Base-by-base conservation (phyloP, 176 grass and related monocot species). In the Urochloa ruziziensis region DNA sequence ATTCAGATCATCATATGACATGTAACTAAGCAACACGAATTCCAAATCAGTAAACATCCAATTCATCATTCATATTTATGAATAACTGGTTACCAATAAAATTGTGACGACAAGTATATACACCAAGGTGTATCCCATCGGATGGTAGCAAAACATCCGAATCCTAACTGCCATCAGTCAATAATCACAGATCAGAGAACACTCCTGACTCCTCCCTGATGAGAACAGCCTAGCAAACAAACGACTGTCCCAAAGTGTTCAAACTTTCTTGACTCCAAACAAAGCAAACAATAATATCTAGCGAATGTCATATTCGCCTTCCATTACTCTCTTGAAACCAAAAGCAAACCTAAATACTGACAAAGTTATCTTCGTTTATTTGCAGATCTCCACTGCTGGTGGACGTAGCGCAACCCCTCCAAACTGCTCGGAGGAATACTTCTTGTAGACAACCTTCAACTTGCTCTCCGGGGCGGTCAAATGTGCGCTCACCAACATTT, bases 391-490 rank as follows among this genome's bases (percentile, higher is more conserved):
- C 10, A 40, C 28, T 46, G 91, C 92, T 0, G 90, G 75, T 67
- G 84, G 82, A 73, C 86, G 77, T n/a, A 92, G 78, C 13, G 93
- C 91, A 1, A 98, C 96, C 11, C 46, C 82, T 84, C 93, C 91
- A 18, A 89, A 84, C 62, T 93, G 77, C 82, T 94, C 87, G 4
- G 59, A 60, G 5, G 86, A 90, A 62, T 98, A 98, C 42, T 95
- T 98, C 83, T 98, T 95, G 69, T 95, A 93, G 3, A 91, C 93
- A 2, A 90, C 82, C 83, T 34, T 94, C 67, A 98, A 62, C 78
- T 98, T 98, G 44, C 42, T 90, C 40, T 95, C 87, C 18, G 82
- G 68, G 10, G 83, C 93, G 25, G 70, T 76, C 0, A 77, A 70
- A 73, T 98, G 96, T 7, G 84, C 80, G 34, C 63, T 91, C 13